Conservation (phyloP, 345 rosid genomes). For the Eucalyptus regnans region DNA sequence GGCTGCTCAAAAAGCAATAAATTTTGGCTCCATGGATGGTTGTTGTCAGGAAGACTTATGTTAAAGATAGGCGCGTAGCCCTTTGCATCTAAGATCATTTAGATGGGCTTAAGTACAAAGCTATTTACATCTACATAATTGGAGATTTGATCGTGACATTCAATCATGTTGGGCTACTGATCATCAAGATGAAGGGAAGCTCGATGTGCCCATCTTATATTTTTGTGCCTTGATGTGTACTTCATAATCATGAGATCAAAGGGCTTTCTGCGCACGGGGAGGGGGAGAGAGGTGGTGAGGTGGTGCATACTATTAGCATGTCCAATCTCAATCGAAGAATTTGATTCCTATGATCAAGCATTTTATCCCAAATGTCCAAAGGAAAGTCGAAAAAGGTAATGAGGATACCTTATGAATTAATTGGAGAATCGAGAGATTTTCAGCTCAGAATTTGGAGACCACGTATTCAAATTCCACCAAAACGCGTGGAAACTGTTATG, state of each 20-base stretch:
- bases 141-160: neutral
- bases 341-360: neutral
- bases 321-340: neutral
- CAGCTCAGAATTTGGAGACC: neutral
- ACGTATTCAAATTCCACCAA: neutral
- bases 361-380: neutral
- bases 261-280: neutral
- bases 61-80: neutral
- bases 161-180: neutral
- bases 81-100: neutral
- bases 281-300: neutral
- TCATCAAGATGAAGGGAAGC: neutral
- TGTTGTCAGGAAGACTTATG: neutral
- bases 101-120: neutral
- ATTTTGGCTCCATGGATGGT: neutral
- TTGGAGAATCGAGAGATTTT: neutral
- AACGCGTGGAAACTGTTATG: fast-evolving
- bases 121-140: neutral
- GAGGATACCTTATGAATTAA: neutral
- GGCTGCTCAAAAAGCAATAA: neutral
- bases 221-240: neutral
- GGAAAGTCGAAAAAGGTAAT: neutral
- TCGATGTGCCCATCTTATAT: neutral
- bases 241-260: neutral
- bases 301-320: neutral